Evolutionary conservation across 495 filamentous ascomycete genomes (phyloP).

Genomic region (Penicillium flavigenum): DNA sequence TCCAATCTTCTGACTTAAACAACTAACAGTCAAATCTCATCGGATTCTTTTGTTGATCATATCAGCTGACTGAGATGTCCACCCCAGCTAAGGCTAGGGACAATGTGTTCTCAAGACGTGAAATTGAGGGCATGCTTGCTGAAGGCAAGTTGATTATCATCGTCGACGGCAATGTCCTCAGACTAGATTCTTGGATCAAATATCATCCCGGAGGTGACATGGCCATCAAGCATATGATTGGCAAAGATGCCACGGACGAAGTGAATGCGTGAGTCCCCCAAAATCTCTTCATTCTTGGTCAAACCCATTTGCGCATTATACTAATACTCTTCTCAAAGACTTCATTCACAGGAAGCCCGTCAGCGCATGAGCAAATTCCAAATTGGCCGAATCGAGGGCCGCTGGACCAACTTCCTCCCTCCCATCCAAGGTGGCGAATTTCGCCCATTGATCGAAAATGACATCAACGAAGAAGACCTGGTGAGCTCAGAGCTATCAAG

Average conservation of each 20-base stretch:
- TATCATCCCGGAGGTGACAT: conserved; percentile 85
- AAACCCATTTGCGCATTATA: not conserved
- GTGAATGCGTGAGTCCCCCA: conserved; percentile 53
- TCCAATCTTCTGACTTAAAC: not conserved
- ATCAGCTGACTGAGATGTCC: conserved; percentile 8
- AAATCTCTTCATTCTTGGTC: not conserved
- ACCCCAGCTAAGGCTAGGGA: conserved; percentile 36
- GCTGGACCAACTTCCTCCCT: conserved; percentile 77
- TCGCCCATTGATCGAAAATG: conserved; percentile 5
- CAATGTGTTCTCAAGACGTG: conserved; percentile 56
- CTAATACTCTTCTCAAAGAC: conserved; percentile 20
- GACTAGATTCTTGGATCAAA: conserved; percentile 74
- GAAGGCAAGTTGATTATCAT: conserved; percentile 72
- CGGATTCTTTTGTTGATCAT: conserved; percentile 1
- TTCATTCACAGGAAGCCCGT: conserved; percentile 72
- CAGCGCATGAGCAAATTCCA: conserved; percentile 69
- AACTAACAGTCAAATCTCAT: not conserved
- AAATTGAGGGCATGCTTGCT: conserved; percentile 77
- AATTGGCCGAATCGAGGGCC: conserved; percentile 71
- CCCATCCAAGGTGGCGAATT: conserved; percentile 83
- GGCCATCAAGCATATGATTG: conserved; percentile 84
- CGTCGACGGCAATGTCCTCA: conserved; percentile 69
- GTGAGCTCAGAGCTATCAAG: conserved; percentile 10
- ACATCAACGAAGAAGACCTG: not conserved
- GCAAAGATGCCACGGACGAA: conserved; percentile 84